These are phyloP conservation scores for Saccharomycopsis guyanensis DNA, from an alignment of 805 yeast species.

Conservation along the genomic window DNA sequence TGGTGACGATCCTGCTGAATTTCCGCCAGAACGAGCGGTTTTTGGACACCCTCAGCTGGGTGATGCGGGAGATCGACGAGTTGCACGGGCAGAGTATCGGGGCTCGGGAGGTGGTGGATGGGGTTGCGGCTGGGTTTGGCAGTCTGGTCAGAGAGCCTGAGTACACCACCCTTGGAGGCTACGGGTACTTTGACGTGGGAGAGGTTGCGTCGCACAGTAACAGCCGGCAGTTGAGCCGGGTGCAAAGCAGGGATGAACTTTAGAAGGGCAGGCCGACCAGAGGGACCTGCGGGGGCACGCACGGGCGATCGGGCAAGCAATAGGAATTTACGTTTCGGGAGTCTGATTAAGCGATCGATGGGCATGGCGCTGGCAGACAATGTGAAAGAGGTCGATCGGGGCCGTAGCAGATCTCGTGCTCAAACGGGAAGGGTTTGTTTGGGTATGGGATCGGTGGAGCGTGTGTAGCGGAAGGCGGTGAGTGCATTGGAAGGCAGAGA, in stretches of 20 bases:
- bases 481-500: too few relatives aligned
- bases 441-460: too few relatives aligned
- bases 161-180: conserved; percentile 53
- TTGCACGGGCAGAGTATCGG: conserved; percentile 28
- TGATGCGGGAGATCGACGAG: conserved; percentile 50
- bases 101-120: neutral
- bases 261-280: too few relatives aligned
- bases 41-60: conserved; percentile 64
- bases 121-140: conserved; percentile 11
- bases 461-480: too few relatives aligned
- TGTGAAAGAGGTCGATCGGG: too few relatives aligned
- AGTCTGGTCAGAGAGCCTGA: conserved; percentile 23
- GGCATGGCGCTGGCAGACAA: too few relatives aligned
- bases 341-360: too few relatives aligned
- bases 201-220: conserved; percentile 38
- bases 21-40: conserved; percentile 79
- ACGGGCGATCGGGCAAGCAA: too few relatives aligned
- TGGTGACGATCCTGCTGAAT: conserved; percentile 79
- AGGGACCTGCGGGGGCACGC: too few relatives aligned
- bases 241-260: conserved; percentile 11
- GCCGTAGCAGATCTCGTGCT: too few relatives aligned
- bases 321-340: too few relatives aligned
- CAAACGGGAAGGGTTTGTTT: too few relatives aligned
- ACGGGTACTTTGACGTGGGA: conserved; percentile 70
- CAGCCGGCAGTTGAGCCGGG: conserved; percentile 18